phyloP scores from a whole-genome alignment of 768 basidiomycete species.

The Calocybe indica region DNA sequence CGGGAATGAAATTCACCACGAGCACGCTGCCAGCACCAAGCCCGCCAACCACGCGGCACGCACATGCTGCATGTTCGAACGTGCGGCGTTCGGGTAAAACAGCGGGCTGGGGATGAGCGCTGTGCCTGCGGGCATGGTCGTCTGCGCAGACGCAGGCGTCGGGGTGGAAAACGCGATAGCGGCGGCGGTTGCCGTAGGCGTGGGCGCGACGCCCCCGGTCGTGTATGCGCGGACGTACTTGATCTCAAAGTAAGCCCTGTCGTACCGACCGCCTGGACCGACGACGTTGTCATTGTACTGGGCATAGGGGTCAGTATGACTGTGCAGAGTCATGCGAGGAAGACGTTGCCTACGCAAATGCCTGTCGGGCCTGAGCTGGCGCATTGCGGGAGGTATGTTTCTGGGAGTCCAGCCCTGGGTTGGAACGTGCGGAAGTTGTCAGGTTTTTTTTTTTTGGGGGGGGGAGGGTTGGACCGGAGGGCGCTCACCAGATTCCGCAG shows the following conservation, averaged over 20 bases:
- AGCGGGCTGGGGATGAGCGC: conserved; percentile 12
- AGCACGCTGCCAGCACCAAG: neutral
- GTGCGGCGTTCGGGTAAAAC: conserved; percentile 10
- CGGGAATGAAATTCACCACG: neutral
- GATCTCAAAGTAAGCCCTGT: conserved; percentile 60
- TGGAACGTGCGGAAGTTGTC: neutral
- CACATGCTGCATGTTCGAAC: neutral
- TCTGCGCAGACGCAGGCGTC: neutral
- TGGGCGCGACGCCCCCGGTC: conserved; percentile 22
- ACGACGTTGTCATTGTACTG: conserved; percentile 48
- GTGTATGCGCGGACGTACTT: conserved; percentile 45
- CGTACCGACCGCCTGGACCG: conserved; percentile 33
- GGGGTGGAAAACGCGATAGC: conserved; percentile 4
- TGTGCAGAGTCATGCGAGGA: neutral
- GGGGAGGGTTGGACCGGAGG: neutral
- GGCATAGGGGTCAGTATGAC: neutral
- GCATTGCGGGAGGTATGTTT: conserved; percentile 33
- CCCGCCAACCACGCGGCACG: neutral
- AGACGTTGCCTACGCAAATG: conserved; percentile 22
- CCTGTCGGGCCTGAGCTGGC: conserved; percentile 26
- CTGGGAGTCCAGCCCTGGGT: conserved; percentile 38
- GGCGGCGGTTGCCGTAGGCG: conserved; percentile 17
- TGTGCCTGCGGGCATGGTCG: conserved; percentile 11
- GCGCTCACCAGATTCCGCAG: conserved; percentile 36
- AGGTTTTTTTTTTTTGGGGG: too few species aligned